Evolutionary conservation across 179 eudicot species (phyloP), one percentile per base, ranked within the genome.

Genomic region (Corrigiola litoralis): DNA sequence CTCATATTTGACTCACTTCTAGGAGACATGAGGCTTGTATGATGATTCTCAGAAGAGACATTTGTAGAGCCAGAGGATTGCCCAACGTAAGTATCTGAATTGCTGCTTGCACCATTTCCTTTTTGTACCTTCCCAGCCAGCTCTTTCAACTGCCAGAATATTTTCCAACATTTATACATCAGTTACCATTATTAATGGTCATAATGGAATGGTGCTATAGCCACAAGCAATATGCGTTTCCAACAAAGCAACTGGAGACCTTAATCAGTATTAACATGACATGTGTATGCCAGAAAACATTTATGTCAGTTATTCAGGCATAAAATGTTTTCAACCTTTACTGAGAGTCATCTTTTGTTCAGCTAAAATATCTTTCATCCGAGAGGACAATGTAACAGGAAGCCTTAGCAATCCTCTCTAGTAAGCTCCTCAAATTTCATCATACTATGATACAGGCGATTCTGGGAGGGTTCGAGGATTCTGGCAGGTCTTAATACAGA

Each of bases 61-160:
- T 63, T 61, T 37, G 61, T 48, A 67, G 75, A 68, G 61, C 49
- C 65, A 51, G 65, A 79, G 21, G 61, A 63, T 28, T 73, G 73
- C 28, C 75, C 79, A 51, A 53, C 42, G 13, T 44, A 56, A 63
- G 67, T 60, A 49, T 72, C 83, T 48, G 76, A 69, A 45, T 78
- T 76, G 72, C 68, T 80, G 70, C 64, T 68, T 59, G 72, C 60
- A 44, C 36, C 46, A 29, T 63, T 76, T 49, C 73, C 79, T 63
- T 81, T 82, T 20, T 77, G 76, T 41, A 71, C 77, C 66, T 74
- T 78, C 56, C 71, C 96, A 64, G 84, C 67, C 80, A 79, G 81
- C 63, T 89, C 94, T 72, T 86, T 91, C 60, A 91, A 76, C 97
- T 91, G 87, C 46, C 38, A 63, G 18, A 55, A 67, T 29, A 63